Evolutionary conservation across 1,284 basidiomycete species (phyloP).

Genomic region (Anthracocystis walkeri): DNA sequence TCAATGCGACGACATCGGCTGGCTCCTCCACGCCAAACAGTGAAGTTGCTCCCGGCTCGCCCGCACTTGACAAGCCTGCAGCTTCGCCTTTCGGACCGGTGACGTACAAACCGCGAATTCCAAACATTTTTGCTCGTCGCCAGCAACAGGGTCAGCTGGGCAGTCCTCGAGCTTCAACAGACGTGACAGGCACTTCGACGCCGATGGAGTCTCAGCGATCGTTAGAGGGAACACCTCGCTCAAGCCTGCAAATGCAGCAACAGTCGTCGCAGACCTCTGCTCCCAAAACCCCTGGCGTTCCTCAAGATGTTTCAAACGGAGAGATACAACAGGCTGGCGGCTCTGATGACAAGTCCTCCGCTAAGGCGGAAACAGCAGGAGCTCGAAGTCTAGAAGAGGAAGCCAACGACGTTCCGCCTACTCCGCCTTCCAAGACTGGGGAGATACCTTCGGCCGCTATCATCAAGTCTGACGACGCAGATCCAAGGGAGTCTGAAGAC

Average conservation of each 20-base stretch:
- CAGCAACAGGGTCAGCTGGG: slow-evolving; percentile 35
- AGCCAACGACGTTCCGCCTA: slow-evolving; percentile 27
- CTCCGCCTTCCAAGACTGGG: slow-evolving; percentile 31
- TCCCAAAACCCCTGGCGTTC: neutral
- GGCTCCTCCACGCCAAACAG: slow-evolving; percentile 31
- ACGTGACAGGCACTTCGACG: slow-evolving; percentile 18
- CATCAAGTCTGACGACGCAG: slow-evolving; percentile 24
- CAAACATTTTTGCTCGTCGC: slow-evolving; percentile 49
- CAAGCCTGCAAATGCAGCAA: slow-evolving; percentile 34
- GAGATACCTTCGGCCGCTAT: neutral
- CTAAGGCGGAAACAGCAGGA: slow-evolving; percentile 6
- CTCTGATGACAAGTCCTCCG: slow-evolving; percentile 2
- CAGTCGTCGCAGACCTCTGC: slow-evolving; percentile 1
- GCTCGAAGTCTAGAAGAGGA: slow-evolving; percentile 41
- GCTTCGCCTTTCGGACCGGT: slow-evolving; percentile 39
- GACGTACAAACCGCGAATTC: slow-evolving; percentile 47
- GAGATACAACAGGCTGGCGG: neutral
- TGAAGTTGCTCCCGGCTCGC: slow-evolving; percentile 36
- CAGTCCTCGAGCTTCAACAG: slow-evolving; percentile 37
- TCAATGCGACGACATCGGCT: slow-evolving; percentile 20
- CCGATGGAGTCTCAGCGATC: slow-evolving; percentile 17
- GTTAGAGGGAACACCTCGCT: slow-evolving; percentile 33
- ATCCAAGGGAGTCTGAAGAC: slow-evolving; percentile 27
- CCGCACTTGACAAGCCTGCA: slow-evolving; percentile 28
- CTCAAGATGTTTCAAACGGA: neutral